Evolutionary conservation across 768 basidiomycete genomes (phyloP).

Genomic region (Boletales sp.): DNA sequence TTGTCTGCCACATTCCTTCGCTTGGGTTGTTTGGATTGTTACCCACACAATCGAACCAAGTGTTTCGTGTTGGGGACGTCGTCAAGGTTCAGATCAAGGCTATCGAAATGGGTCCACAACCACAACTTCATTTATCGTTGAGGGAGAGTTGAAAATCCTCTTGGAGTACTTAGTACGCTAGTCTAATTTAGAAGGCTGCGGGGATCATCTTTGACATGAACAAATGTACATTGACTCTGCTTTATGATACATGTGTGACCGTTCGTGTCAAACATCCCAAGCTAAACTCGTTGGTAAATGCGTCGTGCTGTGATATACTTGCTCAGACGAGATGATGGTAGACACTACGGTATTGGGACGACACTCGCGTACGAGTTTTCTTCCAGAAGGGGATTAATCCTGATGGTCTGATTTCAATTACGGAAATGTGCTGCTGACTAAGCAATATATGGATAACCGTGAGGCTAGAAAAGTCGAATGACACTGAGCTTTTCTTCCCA

Average conservation of each 20-base stretch:
- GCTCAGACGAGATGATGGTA: no score
- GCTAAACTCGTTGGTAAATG: no score
- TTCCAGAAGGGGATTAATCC: no score
- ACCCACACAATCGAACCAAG: conserved; percentile 3
- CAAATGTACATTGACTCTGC: no score
- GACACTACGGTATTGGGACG: no score
- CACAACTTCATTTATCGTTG: conserved; percentile 21
- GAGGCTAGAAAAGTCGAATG: conserved; percentile 5
- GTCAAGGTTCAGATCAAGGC: conserved; percentile 25
- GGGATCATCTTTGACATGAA: no score
- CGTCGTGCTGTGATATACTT: no score
- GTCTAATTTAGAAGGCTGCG: no score
- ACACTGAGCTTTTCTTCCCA: neutral
- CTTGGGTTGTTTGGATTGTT: conserved; percentile 24
- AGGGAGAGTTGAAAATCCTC: conserved; percentile 1
- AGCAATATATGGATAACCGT: conserved; percentile 3
- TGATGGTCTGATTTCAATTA: conserved; percentile 16
- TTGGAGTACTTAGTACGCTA: no score
- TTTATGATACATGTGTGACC: no score
- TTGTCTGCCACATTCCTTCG: conserved; percentile 22
- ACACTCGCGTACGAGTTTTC: no score
- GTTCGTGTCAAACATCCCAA: no score
- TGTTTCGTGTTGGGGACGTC: conserved; percentile 23
- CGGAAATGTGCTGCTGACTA: conserved; percentile 20
- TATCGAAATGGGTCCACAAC: conserved; percentile 29